Conservation (phyloP, 179 eudicot genomes). For the Heliamphora pulchella region DNA sequence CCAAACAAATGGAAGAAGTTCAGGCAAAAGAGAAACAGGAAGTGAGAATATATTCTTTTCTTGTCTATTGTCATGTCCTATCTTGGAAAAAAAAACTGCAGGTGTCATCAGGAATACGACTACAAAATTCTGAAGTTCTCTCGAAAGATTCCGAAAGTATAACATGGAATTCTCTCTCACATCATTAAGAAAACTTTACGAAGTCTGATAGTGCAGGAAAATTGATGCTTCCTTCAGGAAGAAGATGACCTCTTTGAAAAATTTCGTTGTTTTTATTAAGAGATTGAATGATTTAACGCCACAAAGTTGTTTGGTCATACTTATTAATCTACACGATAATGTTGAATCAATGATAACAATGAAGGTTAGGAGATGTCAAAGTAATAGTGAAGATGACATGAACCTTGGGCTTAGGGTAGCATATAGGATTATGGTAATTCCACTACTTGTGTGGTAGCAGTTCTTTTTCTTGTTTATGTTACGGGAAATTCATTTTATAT, state of each 20-base stretch:
- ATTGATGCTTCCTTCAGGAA: not conserved
- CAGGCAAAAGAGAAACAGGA: constrained; percentile 55
- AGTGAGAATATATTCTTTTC: constrained; percentile 34
- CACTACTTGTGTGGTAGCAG: not conserved
- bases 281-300: not conserved
- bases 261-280: not conserved
- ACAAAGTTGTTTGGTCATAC: not conserved
- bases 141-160: too few species aligned
- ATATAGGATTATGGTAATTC: not conserved
- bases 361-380: not conserved
- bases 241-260: not conserved
- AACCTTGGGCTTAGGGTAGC: not conserved
- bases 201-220: not conserved
- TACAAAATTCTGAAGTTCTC: not conserved
- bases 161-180: not conserved
- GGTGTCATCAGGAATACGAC: not conserved
- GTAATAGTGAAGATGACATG: not conserved
- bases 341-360: not conserved
- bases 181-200: not conserved
- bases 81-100: not conserved
- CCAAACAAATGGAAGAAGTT: constrained; percentile 63
- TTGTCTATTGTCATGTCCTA: not conserved
- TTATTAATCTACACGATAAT: not conserved
- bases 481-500: not conserved
- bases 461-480: not conserved